Conservation (phyloP, 345 rosid species). For the Noccaea bulbosa region DNA sequence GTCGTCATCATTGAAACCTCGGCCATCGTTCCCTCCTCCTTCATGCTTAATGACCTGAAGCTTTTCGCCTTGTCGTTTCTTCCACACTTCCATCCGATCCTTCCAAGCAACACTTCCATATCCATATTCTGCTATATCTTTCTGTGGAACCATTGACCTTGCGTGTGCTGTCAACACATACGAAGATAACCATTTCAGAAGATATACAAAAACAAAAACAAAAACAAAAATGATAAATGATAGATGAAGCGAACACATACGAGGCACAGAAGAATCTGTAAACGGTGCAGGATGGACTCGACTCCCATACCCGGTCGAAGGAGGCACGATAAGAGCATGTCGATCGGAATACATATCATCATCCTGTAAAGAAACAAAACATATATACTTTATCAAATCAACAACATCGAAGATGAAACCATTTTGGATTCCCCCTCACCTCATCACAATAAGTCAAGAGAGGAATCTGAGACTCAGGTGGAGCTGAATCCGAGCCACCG, state of each 20-base stretch:
- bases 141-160: slow-evolving; percentile 92
- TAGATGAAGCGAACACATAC: too few species aligned
- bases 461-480: slow-evolving; percentile 71
- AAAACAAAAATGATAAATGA: too few species aligned
- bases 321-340: slow-evolving; percentile 91
- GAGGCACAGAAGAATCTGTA: slow-evolving; percentile 67
- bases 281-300: slow-evolving; percentile 74
- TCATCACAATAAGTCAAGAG: slow-evolving; percentile 90
- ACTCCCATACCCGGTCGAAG: slow-evolving; percentile 68
- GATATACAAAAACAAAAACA: too few species aligned
- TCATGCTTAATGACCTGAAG: slow-evolving; percentile 83
- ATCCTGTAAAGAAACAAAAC: slow-evolving; percentile 50
- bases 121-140: slow-evolving; percentile 84
- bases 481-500: slow-evolving; percentile 61
- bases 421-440: slow-evolving; percentile 52
- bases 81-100: slow-evolving; percentile 93
- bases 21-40: slow-evolving; percentile 59
- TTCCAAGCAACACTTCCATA: slow-evolving; percentile 99
- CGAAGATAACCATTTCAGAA: too few species aligned
- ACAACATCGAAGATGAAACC: not conserved
- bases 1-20: slow-evolving; percentile 49
- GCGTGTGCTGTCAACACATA: slow-evolving; percentile 92
- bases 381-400: not conserved
- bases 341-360: slow-evolving; percentile 81
- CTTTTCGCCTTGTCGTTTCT: slow-evolving; percentile 75